These are phyloP conservation scores for Lepidium didymum DNA, from an alignment of 345 rosid species.

Conservation along the genomic window DNA sequence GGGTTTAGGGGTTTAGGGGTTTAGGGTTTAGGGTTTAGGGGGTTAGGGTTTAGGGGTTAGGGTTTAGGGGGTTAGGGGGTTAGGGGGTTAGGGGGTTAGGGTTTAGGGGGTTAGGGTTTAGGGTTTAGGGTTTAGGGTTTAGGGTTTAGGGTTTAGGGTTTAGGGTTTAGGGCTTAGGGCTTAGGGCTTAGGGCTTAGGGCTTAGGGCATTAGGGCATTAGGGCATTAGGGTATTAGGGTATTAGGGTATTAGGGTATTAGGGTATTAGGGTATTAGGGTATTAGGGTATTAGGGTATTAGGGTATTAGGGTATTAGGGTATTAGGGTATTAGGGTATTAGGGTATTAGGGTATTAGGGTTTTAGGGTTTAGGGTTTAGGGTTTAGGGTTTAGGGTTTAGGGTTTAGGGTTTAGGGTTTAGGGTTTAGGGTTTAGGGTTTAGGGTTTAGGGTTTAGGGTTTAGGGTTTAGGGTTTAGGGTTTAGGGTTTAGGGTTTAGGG, in stretches of 20 bases:
- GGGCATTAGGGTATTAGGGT: too few species aligned
- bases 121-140: too few species aligned
- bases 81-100: too few species aligned
- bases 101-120: too few species aligned
- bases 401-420: neutral
- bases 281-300: neutral
- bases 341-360: too few species aligned
- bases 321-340: neutral
- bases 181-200: neutral
- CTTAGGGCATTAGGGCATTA: neutral
- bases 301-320: neutral
- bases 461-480: neutral
- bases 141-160: too few species aligned
- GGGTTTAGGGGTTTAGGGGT: too few species aligned
- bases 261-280: neutral
- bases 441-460: neutral
- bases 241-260: neutral
- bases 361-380: neutral
- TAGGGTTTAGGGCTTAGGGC: neutral
- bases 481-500: neutral
- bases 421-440: too few species aligned
- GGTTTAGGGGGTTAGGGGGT: too few species aligned
- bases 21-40: too few species aligned
- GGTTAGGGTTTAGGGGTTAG: too few species aligned
- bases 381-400: neutral